Conservation (phyloP, 139 green algal species). For the Zygnema circumcarinatum region DNA sequence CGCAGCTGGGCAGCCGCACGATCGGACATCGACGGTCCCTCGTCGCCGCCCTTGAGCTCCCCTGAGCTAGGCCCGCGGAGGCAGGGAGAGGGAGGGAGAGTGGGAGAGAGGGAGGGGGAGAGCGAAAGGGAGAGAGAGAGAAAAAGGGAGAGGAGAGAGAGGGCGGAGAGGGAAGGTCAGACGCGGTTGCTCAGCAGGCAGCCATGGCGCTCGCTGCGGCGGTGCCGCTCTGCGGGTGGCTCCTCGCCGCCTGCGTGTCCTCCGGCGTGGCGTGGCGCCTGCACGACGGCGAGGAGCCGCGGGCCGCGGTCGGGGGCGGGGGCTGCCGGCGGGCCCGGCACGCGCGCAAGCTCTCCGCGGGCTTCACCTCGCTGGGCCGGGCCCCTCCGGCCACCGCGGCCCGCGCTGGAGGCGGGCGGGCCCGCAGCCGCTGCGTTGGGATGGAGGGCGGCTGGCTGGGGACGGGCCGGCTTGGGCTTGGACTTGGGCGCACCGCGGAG, state of each 20-base stretch:
- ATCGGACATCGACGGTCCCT: too few relatives aligned
- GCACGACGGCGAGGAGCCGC: background rate
- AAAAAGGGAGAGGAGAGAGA: background rate
- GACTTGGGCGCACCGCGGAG: too few relatives aligned
- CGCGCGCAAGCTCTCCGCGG: background rate
- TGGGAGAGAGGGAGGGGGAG: background rate
- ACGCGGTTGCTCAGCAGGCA: background rate
- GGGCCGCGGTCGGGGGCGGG: background rate
- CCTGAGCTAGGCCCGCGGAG: too few relatives aligned
- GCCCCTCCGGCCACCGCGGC: too few relatives aligned
- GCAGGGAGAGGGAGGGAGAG: background rate
- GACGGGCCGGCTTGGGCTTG: too few relatives aligned
- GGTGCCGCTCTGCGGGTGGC: conserved; percentile 13
- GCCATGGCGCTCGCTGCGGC: conserved; percentile 2
- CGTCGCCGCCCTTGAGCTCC: too few relatives aligned
- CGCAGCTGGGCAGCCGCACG: too few relatives aligned
- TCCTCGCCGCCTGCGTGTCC: conserved; percentile 4
- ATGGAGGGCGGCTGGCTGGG: too few relatives aligned
- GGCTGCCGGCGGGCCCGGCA: background rate
- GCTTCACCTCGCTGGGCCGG: background rate
- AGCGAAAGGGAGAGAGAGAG: background rate
- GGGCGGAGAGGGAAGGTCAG: background rate
- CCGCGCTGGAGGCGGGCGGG: too few relatives aligned
- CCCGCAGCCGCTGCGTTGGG: too few relatives aligned
- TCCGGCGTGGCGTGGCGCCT: background rate